phyloP scores from a whole-genome alignment of 164 flowering plant genomes.

The Euptelea pleiosperma region DNA sequence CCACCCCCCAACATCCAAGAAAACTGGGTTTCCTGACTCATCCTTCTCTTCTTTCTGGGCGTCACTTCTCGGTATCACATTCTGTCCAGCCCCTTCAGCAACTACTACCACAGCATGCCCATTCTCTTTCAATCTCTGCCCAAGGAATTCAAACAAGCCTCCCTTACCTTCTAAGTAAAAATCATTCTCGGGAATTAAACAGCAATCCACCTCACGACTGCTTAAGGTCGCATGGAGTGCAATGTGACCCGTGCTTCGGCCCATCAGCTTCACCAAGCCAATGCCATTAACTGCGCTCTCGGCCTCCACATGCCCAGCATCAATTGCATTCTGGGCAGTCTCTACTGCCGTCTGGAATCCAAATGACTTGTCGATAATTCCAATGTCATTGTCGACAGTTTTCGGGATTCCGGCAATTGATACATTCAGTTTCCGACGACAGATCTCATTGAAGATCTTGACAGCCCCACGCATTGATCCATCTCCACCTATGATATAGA shows the following conservation, averaged over 20 bases:
- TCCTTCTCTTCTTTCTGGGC: slow-evolving; percentile 55
- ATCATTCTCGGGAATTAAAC: slow-evolving; percentile 68
- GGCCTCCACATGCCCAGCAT: slow-evolving; percentile 75
- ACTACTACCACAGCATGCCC: slow-evolving; percentile 81
- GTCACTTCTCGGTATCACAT: slow-evolving; percentile 55
- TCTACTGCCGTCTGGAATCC: slow-evolving; percentile 92
- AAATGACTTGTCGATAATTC: slow-evolving; percentile 78
- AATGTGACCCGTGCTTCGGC: slow-evolving; percentile 84
- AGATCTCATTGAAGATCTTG: slow-evolving; percentile 59
- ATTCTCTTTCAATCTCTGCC: slow-evolving; percentile 39
- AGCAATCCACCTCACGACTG: slow-evolving; percentile 87
- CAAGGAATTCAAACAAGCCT: slow-evolving; percentile 65
- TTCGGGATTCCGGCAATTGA: slow-evolving; percentile 69
- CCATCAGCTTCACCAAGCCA: slow-evolving; percentile 88
- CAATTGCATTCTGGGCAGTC: slow-evolving; percentile 76
- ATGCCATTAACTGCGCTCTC: slow-evolving; percentile 87
- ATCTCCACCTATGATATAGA: slow-evolving; percentile 85
- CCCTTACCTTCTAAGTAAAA: slow-evolving; percentile 76
- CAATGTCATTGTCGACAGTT: slow-evolving; percentile 84
- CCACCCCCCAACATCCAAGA: slow-evolving; percentile 85
- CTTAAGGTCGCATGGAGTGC: slow-evolving; percentile 73
- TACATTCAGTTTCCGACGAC: slow-evolving; percentile 45
- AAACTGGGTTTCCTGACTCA: slow-evolving; percentile 74
- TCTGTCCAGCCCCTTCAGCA: slow-evolving; percentile 90
- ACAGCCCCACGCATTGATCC: slow-evolving; percentile 87